A percentile compares a stretch with the other conserved stretches of the same genome.
phyloP scores from a whole-genome alignment of 1,284 basidiomycete species.

The Amylostereum areolatum region DNA sequence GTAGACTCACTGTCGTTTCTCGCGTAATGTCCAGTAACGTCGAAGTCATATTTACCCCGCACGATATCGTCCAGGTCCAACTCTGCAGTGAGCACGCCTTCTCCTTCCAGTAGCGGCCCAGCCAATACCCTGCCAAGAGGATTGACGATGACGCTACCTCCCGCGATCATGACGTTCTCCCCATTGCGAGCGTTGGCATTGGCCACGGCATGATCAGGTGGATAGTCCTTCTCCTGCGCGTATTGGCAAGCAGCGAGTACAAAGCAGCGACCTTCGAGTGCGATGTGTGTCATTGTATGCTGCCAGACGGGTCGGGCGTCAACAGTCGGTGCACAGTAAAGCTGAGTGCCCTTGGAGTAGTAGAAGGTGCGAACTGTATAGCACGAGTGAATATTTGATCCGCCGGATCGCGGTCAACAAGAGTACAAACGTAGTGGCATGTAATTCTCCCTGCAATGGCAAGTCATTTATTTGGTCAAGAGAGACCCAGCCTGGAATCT shows the following conservation, averaged over 20 bases:
- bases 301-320: slow-evolving; percentile 63
- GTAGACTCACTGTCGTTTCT: slow-evolving; percentile 50
- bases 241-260: slow-evolving; percentile 68
- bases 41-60: slow-evolving; percentile 69
- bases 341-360: slow-evolving; percentile 55
- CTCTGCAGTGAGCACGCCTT: slow-evolving; percentile 61
- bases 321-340: slow-evolving; percentile 70
- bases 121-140: slow-evolving; percentile 66
- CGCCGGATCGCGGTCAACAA: neutral
- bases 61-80: slow-evolving; percentile 56
- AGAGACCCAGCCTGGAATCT: neutral
- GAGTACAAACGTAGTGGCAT: slow-evolving; percentile 58
- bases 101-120: slow-evolving; percentile 55
- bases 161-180: slow-evolving; percentile 59
- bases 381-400: slow-evolving; percentile 2
- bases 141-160: slow-evolving; percentile 64
- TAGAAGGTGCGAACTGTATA: slow-evolving; percentile 50
- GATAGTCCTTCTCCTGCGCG: slow-evolving; percentile 57
- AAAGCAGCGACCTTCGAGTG: slow-evolving; percentile 72
- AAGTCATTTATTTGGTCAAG: neutral
- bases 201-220: slow-evolving; percentile 44
- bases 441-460: slow-evolving; percentile 58
- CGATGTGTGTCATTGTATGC: slow-evolving; percentile 66
- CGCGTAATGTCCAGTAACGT: slow-evolving; percentile 66
- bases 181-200: slow-evolving; percentile 33